Base-by-base conservation (phyloP, 371 early-diverging fungal genomes). In the Mycotypha africana region DNA sequence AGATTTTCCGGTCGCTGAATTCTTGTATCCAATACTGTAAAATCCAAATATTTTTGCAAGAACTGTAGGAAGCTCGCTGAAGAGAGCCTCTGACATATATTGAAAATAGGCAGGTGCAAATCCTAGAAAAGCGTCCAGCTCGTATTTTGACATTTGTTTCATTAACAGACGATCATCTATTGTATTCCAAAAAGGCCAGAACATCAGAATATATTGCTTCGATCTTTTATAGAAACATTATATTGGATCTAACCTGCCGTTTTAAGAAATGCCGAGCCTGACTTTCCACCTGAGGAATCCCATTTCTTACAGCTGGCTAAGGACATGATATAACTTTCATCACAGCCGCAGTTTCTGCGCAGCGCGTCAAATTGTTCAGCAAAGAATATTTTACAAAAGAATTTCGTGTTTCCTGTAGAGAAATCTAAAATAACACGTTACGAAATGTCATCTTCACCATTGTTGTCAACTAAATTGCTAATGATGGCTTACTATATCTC, bases 81-180 rank as follows among this genome's bases (percentile, higher is more conserved):
- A 88, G 51, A 90, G 81, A 11, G 91, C 88, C 57, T 88, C 75
- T 12, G 86, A 80, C 86, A 96, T 85, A 63, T 96, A 91, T 53
- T 88, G 84, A 57, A 98, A 95, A 60, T 98, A 98, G 12, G 79
- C 77, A 5, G 97, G 95, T 2, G 98, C 95, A 76, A 97, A 95
- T 46, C 85, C 78, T 28, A 89, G 63, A 49, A 98, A 86, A 0
- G 95, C 93, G 50, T 93, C 95, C 45, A 91, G 60, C 54, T 98
- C 98, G 12, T 83, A 78, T 36, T 78, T 82, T 14, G 85, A 85
- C 47, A 95, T 80, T 62, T 96, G 89, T 64, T 98, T 98, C 76
- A 96, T 85, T 39, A 98, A 78, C 20, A 94, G 76, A 37, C 95
- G 86, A 58, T 95, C 89, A 65, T 98, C 98, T 66, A 51, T 28